These are phyloP conservation scores for Chaetomium sp. DNA, from an alignment of 2,329 filamentous ascomycete species.

Conservation along the genomic window DNA sequence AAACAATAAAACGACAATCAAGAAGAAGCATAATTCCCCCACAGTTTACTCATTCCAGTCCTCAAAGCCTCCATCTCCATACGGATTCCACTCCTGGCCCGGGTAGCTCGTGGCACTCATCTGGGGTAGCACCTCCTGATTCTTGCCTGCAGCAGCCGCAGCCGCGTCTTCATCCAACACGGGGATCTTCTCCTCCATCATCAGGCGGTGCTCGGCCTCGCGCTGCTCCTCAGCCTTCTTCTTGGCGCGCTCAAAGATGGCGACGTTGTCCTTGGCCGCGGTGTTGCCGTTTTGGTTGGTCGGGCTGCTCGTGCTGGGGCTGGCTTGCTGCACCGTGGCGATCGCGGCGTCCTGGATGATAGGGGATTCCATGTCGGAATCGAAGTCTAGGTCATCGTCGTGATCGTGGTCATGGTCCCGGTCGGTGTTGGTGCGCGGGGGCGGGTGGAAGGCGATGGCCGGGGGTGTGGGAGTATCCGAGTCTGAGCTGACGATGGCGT, in stretches of 20 bases:
- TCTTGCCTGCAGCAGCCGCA: conserved; percentile 31
- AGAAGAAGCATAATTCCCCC: not conserved
- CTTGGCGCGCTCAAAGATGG: conserved; percentile 38
- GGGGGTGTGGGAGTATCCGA: not conserved
- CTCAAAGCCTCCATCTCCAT: conserved; percentile 29
- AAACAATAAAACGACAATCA: not conserved
- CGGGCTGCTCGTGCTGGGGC: not conserved
- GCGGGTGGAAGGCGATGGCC: not conserved
- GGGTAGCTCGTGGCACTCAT: conserved; percentile 66
- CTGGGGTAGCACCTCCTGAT: conserved; percentile 39
- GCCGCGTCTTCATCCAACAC: conserved; percentile 29
- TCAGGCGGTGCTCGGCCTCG: conserved; percentile 10
- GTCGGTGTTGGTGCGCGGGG: not conserved
- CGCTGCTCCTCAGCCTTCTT: conserved; percentile 29
- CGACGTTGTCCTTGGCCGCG: conserved; percentile 26
- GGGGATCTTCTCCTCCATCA: conserved; percentile 47
- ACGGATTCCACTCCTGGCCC: conserved; percentile 64
- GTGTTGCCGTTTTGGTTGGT: conserved; percentile 20
- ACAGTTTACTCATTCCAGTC: conserved; percentile 20
- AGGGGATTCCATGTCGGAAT: conserved; percentile 15
- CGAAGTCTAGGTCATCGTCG: conserved; percentile 5
- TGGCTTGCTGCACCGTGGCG: conserved; percentile 12
- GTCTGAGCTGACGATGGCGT: not conserved
- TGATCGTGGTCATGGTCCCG: not conserved
- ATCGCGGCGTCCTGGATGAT: conserved; percentile 11